Evolutionary conservation across 352 stramenopile genomes (phyloP), one percentile per base, ranked within the genome.

Genomic region (Phytopythium helicoides): DNA sequence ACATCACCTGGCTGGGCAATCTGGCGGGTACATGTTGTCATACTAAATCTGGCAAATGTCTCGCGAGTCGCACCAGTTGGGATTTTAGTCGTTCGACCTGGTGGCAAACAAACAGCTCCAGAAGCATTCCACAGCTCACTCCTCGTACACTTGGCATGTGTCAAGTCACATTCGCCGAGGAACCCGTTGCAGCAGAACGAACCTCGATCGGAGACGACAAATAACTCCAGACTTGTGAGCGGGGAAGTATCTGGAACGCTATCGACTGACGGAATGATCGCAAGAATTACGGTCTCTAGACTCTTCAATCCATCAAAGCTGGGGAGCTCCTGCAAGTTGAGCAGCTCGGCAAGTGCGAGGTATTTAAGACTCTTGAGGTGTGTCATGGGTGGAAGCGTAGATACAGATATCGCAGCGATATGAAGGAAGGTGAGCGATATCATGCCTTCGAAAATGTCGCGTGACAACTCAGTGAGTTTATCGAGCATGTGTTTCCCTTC

Each of bases 371-470:
- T 33, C 9, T 33, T 33, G 28, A 33, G 28, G 5, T 5, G 5
- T 5, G 5, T 33, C 28, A 33, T 33, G 5, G 48, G 37, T 10
- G 48, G 48, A 0, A 54, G 34, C 0, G 11, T 18, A 3, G 9
- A 7, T n/a, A 21, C 11, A 15, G 39, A 2, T 19, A 18, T 23
- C 11, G 35, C 52, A 15, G 54, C 65, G 3, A 79, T 52, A 42
- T 73, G 66, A 25, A 79, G 40, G 26, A 73, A 79, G 3, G 60
- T 60, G 31, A 79, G 57, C 16, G 59, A 70, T 15, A 33, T 23
- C 66, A 76, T 79, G 52, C 63, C 34, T 0, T 60, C 25, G 22
- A 76, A 79, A 16, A 79, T 54, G 25, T 76, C 55, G 18, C 62
- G 37, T 1, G 69, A 59, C 9, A 73, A 28, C 7, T 39, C 45